Base-by-base conservation (phyloP, 441 rosid species). In the Erodium moschatum region DNA sequence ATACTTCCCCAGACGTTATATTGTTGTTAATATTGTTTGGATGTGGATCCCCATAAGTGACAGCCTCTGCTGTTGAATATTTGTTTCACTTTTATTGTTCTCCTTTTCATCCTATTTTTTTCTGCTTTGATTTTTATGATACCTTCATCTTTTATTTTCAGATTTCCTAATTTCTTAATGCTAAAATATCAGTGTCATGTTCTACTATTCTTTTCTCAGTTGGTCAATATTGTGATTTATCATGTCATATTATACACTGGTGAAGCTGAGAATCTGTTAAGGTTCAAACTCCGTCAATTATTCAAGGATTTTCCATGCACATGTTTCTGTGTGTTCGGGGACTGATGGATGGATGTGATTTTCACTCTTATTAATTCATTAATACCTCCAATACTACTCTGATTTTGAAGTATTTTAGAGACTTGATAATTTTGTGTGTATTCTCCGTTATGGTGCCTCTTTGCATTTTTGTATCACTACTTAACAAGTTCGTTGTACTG, bases 101-200 rank as follows among this genome's bases (percentile, higher is more conserved):
- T 52, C 60, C 19, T 52, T n/a, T 16, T 52, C 21, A 52, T 11
- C 46, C 3, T 29, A 0, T 29, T 52, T n/a, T 52, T 52, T 16
- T 52, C 58, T 50, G 58, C 58, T 50, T 50, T 6, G 46, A 50
- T 50, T 13, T 50, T 50, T 50, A 15, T 50, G 58, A 50, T 50
- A n/a, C 31, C 58, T 4, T 13, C 18, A 50, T 50, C 7, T 50
- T 50, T 15, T 19, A 4, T 50, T 50, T 50, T 50, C 58, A 50
- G 16, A 50, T 50, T n/a, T 50, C 18, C 19, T 13, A 50, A 50
- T 50, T 12, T 50, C 56, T 50, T 50, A 13, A 50, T n/a, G 19
- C 58, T n/a, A 15, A 50, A 1, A n/a, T 50, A 12, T 50, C 4
- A 2, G 19, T 50, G 19, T 50, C 12, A n/a, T 50, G 16, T 50